phyloP scores from a whole-genome alignment of 2,329 filamentous ascomycete genomes.

The Stemphylium lycopersici region DNA sequence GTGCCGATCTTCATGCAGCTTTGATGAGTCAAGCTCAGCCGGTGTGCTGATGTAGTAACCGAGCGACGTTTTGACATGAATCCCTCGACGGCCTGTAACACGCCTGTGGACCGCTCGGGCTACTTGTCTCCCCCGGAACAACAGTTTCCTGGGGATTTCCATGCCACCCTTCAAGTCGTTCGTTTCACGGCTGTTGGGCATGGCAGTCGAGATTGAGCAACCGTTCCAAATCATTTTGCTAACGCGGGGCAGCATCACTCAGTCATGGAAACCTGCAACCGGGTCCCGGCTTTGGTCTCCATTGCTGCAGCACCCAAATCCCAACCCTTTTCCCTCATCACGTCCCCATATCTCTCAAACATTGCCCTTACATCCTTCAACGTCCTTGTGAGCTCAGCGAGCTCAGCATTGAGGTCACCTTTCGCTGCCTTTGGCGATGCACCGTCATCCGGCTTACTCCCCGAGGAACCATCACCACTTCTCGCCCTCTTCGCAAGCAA shows the following conservation, averaged over 20 bases:
- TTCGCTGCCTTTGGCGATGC: constrained; percentile 25
- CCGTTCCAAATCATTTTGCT: background rate
- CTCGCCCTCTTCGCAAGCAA: constrained; percentile 49
- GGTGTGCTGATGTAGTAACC: constrained; percentile 1
- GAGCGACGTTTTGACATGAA: constrained; percentile 8
- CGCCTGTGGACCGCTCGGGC: constrained; percentile 9
- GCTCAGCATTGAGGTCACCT: constrained; percentile 43
- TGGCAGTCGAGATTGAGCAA: background rate
- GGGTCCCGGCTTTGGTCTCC: constrained; percentile 66
- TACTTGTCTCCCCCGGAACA: constrained; percentile 4
- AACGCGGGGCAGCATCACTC: background rate
- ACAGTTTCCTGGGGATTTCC: background rate
- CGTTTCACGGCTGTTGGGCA: constrained; percentile 10
- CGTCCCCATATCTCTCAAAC: constrained; percentile 54
- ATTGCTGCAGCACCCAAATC: constrained; percentile 68
- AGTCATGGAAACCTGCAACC: constrained; percentile 25
- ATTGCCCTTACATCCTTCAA: constrained; percentile 48
- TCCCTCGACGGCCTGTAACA: constrained; percentile 8
- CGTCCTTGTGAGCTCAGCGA: constrained; percentile 48
- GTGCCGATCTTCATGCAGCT: constrained; percentile 9
- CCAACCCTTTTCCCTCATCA: constrained; percentile 64
- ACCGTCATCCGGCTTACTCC: constrained; percentile 22
- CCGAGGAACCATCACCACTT: constrained; percentile 3
- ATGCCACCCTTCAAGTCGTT: constrained; percentile 3
- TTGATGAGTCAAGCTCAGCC: constrained; percentile 2